These are phyloP conservation scores for Hura crepitans DNA, from an alignment of 441 rosid species.

Conservation along the genomic window DNA sequence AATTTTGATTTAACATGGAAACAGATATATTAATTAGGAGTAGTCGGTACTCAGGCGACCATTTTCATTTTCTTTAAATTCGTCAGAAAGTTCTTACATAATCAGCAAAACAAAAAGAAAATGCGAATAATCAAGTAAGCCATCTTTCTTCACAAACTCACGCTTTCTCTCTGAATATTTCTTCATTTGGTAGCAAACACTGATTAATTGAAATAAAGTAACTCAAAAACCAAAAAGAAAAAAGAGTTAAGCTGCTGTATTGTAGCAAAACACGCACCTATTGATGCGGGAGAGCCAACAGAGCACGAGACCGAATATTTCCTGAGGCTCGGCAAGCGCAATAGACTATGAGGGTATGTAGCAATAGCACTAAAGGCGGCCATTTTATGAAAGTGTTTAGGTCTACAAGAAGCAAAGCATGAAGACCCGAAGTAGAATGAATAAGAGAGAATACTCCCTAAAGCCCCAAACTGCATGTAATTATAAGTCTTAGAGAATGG, in stretches of 20 bases:
- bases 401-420: conserved; percentile 29
- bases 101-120: background rate
- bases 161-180: background rate
- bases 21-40: background rate
- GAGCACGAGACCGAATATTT: conserved; percentile 47
- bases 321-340: conserved; percentile 30
- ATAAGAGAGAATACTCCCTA: conserved; percentile 27
- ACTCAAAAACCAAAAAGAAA: background rate
- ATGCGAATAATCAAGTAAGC: background rate
- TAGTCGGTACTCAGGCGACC: background rate
- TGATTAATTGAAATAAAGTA: background rate
- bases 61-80: background rate
- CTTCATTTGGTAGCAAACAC: background rate
- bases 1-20: background rate
- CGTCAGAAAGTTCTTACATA: background rate
- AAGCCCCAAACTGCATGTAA: conserved; percentile 28
- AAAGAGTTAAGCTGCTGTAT: background rate
- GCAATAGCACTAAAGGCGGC: conserved; percentile 54
- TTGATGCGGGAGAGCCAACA: conserved; percentile 35
- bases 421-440: conserved; percentile 20
- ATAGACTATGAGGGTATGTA: conserved; percentile 39
- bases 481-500: background rate
- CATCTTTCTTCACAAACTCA: background rate
- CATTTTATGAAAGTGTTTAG: conserved; percentile 35
- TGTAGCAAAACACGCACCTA: conserved; percentile 34